Evolutionary conservation across 2,329 filamentous ascomycete genomes (phyloP), one percentile per base, ranked within the genome.

Genomic region (Pestalotiopsis sp.): DNA sequence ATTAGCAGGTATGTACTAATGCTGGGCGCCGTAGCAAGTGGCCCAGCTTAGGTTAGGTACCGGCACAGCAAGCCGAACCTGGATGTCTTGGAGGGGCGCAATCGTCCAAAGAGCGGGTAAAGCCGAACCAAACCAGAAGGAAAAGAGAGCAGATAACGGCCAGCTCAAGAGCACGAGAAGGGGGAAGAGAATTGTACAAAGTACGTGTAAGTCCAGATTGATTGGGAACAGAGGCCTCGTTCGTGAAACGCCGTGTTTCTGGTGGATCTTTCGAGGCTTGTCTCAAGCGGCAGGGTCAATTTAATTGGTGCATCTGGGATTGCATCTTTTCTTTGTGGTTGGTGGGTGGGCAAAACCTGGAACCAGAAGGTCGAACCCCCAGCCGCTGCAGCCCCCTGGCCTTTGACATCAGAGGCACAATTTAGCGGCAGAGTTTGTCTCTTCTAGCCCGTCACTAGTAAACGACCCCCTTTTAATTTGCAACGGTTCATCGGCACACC

Each of bases 371-470:
- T 61, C 20, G 39, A n/a, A 55, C 27, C 63, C 63, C n/a, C 31
- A 20, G 49, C n/a, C 36, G 20, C 31, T 38, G 45, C 20, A 14
- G 23, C 14, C 45, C 49, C 31, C 12, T 49, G 64, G 12, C 45
- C 12, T 23, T 63, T 67, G 65, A 67, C 65, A 67, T 67, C 65
- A 67, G 65, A 67, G 58, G 57, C 65, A 38, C 57, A 25, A 9
- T 13, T 55, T 67, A 63, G 65, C 64, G 64, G 59, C 59, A 59
- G 49, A 60, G 58, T 39, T 27, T 39, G n/a, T 31, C 20, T 31
- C 39, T 39, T 39, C 65, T 67, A 67, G 65, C 57, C 25, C 31
- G n/a, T 36, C 36, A 62, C 25, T 39, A 17, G 59, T 41, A 17
- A 31, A 55, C 65, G 38, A 41, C 23, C 62, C 62, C 27, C 62